Conservation (phyloP, 2,329 filamentous ascomycete genomes). For the Ophiostoma sp. region DNA sequence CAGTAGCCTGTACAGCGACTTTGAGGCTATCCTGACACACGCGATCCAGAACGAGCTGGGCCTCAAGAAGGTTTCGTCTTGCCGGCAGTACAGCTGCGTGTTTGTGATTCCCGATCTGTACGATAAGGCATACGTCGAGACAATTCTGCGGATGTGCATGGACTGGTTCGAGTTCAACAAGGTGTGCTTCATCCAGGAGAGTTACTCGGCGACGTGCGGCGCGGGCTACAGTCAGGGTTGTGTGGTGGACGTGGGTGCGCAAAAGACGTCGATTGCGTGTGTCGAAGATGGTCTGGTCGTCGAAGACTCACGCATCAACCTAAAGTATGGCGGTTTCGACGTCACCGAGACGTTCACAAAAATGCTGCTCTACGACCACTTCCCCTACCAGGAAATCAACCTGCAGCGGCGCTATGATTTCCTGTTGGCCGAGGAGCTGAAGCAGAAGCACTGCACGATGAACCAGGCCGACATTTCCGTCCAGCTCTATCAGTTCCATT, state of each 20-base stretch:
- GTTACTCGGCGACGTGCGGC: constrained; percentile 89
- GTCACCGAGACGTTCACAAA: constrained; percentile 94
- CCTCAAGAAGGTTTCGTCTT: constrained; percentile 73
- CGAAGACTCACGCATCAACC: constrained; percentile 90
- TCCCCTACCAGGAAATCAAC: constrained; percentile 94
- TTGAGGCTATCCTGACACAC: constrained; percentile 82
- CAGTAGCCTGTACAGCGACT: constrained; percentile 79
- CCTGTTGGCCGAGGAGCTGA: constrained; percentile 89
- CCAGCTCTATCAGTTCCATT: constrained; percentile 84
- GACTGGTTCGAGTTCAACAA: constrained; percentile 85
- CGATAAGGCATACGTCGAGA: constrained; percentile 88
- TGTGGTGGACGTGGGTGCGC: constrained; percentile 92
- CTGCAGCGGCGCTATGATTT: constrained; percentile 88
- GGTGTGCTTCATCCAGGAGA: constrained; percentile 94
- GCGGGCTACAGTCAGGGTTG: constrained; percentile 93
- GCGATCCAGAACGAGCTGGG: constrained; percentile 84
- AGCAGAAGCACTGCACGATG: constrained; percentile 90
- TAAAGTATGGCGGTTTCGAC: constrained; percentile 91
- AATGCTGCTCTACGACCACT: constrained; percentile 96
- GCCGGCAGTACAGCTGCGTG: constrained; percentile 92
- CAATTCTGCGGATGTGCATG: constrained; percentile 80
- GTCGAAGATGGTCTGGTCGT: constrained; percentile 95
- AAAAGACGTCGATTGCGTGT: constrained; percentile 96
- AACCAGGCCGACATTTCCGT: constrained; percentile 87
- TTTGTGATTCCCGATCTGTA: constrained; percentile 96